Evolutionary conservation across 768 basidiomycete species (phyloP).

Genomic region (Hypholoma fasciculare): DNA sequence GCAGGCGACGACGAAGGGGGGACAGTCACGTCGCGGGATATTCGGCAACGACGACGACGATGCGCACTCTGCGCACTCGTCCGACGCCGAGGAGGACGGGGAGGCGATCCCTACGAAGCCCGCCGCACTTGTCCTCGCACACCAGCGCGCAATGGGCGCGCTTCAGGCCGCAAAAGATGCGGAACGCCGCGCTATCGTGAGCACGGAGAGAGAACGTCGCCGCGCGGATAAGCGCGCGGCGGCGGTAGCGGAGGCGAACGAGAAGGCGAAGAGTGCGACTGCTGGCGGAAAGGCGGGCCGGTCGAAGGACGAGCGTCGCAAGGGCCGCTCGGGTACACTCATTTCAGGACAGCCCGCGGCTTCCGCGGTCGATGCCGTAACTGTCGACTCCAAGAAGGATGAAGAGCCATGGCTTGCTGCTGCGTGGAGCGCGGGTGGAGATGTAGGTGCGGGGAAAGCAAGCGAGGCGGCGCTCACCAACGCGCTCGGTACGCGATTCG

Average conservation of each 20-base stretch:
- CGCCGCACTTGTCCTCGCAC: background rate
- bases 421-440: background rate
- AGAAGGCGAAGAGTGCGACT: constrained; percentile 40
- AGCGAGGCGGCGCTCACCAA: background rate
- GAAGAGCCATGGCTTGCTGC: background rate
- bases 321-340: constrained; percentile 9
- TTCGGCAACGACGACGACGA: background rate
- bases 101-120: background rate
- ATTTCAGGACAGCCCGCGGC: constrained; percentile 7
- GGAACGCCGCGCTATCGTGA: background rate
- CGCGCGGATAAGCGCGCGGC: background rate
- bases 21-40: background rate
- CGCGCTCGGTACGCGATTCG: background rate
- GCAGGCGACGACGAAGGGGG: background rate
- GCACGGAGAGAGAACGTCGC: background rate
- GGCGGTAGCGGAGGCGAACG: background rate
- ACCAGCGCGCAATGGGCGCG: constrained; percentile 2
- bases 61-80: background rate
- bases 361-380: background rate
- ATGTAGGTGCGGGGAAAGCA: background rate
- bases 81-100: background rate
- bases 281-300: constrained; percentile 39
- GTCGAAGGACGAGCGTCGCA: constrained; percentile 9
- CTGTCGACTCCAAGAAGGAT: background rate
- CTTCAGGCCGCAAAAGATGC: constrained; percentile 6